These are phyloP conservation scores for Aspergillus coremiiformis DNA, from an alignment of 495 filamentous ascomycete genomes.

Conservation along the genomic window DNA sequence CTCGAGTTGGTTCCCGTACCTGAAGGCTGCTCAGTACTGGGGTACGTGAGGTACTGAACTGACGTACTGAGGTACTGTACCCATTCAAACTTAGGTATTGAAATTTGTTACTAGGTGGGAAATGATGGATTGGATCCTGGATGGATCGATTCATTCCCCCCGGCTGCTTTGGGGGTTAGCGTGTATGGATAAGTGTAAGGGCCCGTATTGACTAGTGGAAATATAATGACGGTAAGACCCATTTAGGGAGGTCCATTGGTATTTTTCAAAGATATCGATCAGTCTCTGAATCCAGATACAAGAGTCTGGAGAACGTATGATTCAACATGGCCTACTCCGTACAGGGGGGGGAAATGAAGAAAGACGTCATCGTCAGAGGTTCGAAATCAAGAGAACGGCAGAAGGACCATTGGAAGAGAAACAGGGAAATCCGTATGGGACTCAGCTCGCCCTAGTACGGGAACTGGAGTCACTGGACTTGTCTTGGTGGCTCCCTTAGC, in stretches of 20 bases:
- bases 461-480: conserved; percentile 9
- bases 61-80: background rate
- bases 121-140: too few species aligned
- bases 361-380: background rate
- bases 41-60: too few species aligned
- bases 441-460: conserved; percentile 9
- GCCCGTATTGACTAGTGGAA: background rate
- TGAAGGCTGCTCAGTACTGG: too few species aligned
- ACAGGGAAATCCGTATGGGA: conserved; percentile 1
- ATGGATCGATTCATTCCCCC: too few species aligned
- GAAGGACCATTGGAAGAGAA: background rate
- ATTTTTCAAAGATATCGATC: background rate
- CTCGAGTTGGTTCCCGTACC: background rate
- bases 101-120: too few species aligned
- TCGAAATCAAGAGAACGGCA: background rate
- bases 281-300: background rate
- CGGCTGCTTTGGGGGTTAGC: background rate
- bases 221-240: background rate
- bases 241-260: background rate
- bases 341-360: background rate
- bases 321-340: background rate
- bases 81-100: background rate
- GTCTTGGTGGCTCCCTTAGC: conserved; percentile 10
- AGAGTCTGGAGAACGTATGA: too few species aligned
- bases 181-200: background rate